A percentile compares a stretch with the other conserved stretches of the same genome.
Evolutionary conservation across 192 early-diverging fungal species (phyloP).

Genomic region (Rhizoclosmatium globosum): DNA sequence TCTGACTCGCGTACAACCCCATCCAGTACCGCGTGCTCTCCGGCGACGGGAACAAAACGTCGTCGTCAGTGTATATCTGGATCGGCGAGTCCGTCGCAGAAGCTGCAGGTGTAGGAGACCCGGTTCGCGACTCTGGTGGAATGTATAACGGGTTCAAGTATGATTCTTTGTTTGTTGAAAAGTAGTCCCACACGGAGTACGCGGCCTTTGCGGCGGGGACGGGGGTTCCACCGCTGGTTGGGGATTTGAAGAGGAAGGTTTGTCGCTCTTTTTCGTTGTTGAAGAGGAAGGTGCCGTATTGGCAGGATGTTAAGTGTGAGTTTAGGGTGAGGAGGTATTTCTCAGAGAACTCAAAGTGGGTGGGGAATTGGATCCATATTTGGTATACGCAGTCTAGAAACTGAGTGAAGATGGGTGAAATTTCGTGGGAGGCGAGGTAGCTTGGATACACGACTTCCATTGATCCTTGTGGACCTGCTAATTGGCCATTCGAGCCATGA

Average conservation of each 20-base stretch:
- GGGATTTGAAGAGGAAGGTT: constrained; percentile 44
- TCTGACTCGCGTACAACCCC: constrained; percentile 48
- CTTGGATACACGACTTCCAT: constrained; percentile 46
- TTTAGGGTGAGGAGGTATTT: constrained; percentile 81
- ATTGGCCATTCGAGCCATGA: neutral
- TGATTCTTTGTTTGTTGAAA: constrained; percentile 62
- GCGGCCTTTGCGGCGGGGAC: constrained; percentile 52
- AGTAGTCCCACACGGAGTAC: constrained; percentile 82
- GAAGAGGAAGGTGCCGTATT: constrained; percentile 94
- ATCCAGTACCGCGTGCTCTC: constrained; percentile 79
- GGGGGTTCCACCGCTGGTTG: neutral
- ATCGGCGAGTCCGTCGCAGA: neutral
- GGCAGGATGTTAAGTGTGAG: constrained; percentile 87
- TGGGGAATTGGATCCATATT: constrained; percentile 84
- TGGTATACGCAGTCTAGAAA: constrained; percentile 98
- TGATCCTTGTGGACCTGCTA: constrained; percentile 31
- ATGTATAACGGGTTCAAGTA: constrained; percentile 72
- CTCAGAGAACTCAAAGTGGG: constrained; percentile 94
- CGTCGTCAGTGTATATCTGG: constrained; percentile 46
- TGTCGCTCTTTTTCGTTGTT: constrained; percentile 85
- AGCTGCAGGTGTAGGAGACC: neutral
- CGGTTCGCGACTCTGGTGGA: constrained; percentile 41
- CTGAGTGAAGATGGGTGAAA: constrained; percentile 95
- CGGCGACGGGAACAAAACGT: constrained; percentile 73
- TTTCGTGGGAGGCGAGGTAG: constrained; percentile 66